A percentile compares a stretch with the other conserved stretches of the same genome.
phyloP scores from a whole-genome alignment of 805 yeast genomes.

The Wickerhamiella vanderwaltii region DNA sequence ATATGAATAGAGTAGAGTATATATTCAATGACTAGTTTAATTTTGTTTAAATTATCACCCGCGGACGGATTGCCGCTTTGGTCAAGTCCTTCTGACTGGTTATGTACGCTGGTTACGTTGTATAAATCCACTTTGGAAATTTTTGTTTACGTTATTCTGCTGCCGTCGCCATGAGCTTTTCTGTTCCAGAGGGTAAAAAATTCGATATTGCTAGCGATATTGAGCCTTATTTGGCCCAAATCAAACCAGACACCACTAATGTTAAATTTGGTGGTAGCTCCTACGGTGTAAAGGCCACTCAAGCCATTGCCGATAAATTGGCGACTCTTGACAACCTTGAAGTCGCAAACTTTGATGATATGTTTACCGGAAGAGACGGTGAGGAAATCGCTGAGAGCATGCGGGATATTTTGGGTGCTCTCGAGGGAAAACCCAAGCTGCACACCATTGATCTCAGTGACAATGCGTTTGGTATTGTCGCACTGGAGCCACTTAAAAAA shows the following conservation, averaged over 20 bases:
- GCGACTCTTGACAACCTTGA: constrained; percentile 34
- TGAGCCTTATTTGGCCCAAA: constrained; percentile 50
- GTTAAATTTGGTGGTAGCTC: constrained; percentile 89
- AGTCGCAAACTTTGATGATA: constrained; percentile 67
- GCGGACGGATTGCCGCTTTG: too few relatives aligned
- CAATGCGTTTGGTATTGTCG: constrained; percentile 93
- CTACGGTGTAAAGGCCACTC: constrained; percentile 80
- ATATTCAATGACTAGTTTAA: too few relatives aligned
- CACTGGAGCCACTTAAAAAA: constrained; percentile 77
- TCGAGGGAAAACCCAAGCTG: constrained; percentile 55
- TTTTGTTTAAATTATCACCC: too few relatives aligned
- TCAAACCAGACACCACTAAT: constrained; percentile 37
- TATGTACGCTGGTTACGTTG: too few relatives aligned
- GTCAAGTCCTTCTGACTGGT: too few relatives aligned
- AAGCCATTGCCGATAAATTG: constrained; percentile 48
- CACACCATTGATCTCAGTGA: constrained; percentile 75
- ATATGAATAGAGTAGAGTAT: too few relatives aligned
- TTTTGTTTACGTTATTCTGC: constrained; percentile 36
- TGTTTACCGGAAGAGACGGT: constrained; percentile 87
- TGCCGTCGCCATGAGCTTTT: constrained; percentile 12
- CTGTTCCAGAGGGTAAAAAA: constrained; percentile 30
- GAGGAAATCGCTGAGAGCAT: constrained; percentile 87
- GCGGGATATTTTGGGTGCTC: constrained; percentile 56
- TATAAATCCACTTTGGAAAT: too few relatives aligned
- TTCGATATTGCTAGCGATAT: constrained; percentile 64